A percentile compares a stretch with the other conserved stretches of the same genome.
Conservation (phyloP, 768 basidiomycete species). For the Pleurotus tuoliensis region DNA sequence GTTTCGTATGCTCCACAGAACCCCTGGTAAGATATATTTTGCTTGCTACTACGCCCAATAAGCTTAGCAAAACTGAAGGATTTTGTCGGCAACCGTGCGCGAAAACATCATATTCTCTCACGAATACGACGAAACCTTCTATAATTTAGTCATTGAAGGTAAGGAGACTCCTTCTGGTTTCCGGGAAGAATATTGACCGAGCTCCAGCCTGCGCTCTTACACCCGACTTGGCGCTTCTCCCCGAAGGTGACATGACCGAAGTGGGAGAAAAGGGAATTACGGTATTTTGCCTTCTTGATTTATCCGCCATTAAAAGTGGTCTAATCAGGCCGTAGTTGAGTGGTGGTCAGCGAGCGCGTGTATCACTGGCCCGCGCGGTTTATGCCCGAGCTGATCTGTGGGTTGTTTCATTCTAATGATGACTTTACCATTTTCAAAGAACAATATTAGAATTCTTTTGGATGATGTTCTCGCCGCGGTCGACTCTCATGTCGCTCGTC, state of each 20-base stretch:
- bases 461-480: conserved; percentile 90
- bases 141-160: conserved; percentile 81
- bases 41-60: neutral
- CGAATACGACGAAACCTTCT: conserved; percentile 81
- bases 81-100: conserved; percentile 79
- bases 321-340: conserved; percentile 44
- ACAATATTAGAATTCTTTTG: conserved; percentile 53
- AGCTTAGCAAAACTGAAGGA: conserved; percentile 36
- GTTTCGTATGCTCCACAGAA: conserved; percentile 85
- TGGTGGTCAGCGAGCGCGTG: conserved; percentile 81
- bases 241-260: conserved; percentile 80
- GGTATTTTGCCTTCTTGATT: conserved; percentile 29
- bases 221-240: conserved; percentile 74
- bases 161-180: neutral
- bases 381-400: conserved; percentile 90
- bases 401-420: conserved; percentile 17
- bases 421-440: neutral
- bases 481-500: conserved; percentile 84
- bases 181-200: neutral
- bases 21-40: conserved; percentile 56
- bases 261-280: conserved; percentile 87
- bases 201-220: conserved; percentile 74
- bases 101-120: conserved; percentile 94
- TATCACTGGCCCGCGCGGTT: conserved; percentile 83
- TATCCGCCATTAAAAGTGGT: neutral